Base-by-base conservation (phyloP, 306 rosid genomes). In the Quercus alba region DNA sequence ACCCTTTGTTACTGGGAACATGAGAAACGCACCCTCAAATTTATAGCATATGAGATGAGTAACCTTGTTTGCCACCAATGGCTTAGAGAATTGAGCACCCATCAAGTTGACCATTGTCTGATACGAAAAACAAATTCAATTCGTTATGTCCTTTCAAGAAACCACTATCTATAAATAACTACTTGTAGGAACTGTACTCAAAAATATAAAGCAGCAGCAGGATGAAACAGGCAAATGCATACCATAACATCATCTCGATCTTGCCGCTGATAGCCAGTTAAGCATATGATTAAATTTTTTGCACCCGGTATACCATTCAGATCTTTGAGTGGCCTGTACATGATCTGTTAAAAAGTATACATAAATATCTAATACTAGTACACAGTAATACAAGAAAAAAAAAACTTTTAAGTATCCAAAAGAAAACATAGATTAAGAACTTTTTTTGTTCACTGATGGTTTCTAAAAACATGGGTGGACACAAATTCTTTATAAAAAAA, bases 1-100 rank as follows among this genome's bases (percentile, higher is more conserved):
- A 33, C 49, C 13, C 10, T 19, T 19, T 33, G 35, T 66, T 18
- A 31, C 5, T 63, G 38, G 13, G 70, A 63, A 13, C 69, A 59
- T 12, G 73, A 41, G 10, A 41, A 81, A 70, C 95, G 66, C 81
- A 95, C 98, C 99, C 82, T 95, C 99, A 83, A 91, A 93, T 84
- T 93, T 95, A 87, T 91, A 93, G 90, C 99, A 93, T 84, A 95
- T 71, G 77, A 95, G 98, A 88, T 95, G 99, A 75, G 98, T 95
- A 79, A 90, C 90, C 83, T 84, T 90, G 93, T 81, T 85, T 72
- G 98, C 99, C 70, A 95, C 96, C 88, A 95, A 84, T 9, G 99
- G 96, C 84, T 93, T 95, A 28, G 96, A 89, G 83, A 95, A 95
- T 71, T 83, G 78, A 54, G 98, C 99, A 46, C 99, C 98, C 91